Evolutionary conservation across 306 rosid species (phyloP), one percentile per base, ranked within the genome.

Genomic region (Quercus robur): DNA sequence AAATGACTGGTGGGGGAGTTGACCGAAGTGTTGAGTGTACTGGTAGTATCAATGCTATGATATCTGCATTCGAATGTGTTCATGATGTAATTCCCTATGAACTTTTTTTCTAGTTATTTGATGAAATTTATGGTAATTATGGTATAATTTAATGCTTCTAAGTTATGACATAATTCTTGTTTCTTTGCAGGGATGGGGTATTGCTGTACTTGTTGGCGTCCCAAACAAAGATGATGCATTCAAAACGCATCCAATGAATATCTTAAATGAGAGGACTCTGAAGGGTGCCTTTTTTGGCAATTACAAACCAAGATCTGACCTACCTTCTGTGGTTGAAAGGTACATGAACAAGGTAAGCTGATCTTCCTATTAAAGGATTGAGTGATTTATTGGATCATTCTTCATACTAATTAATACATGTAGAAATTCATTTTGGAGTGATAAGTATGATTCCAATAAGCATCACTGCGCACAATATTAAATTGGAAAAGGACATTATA

Each of bases 241-340:
- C 86, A 89, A 87, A 77, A 94, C 97, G 61, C 89, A 90, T 78
- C 95, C 94, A 10, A 0, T 91, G 86, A 91, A 94, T 71, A 81
- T 94, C 79, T 76, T 94, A 83, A 85, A 85, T 30, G 98, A 89
- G 77, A 94, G 90, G 90, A 94, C 97, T 63, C 92, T 92, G 0
- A 94, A 92, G 89, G 98, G 98, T 25, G 90, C 98, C 62, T 92
- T 90, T 81, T 94, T 85, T 31, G 98, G 98, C 20, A 94, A 94
- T 87, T 94, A 89, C 89, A 94, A 92, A 18, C 97, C 98, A 20
- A 89, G 90, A 3, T 73, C 90, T 5, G 97, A 94, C 70, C 89
- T 94, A 4, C 98, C 98, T 9, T 13, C 56, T 10, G 94, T 92
- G 28, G 98, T 94, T 30, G 97, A 94, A 28, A 76, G 56, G 87